Evolutionary conservation across 768 basidiomycete species (phyloP).

Genomic region (Lactarius pseudohatsudake): DNA sequence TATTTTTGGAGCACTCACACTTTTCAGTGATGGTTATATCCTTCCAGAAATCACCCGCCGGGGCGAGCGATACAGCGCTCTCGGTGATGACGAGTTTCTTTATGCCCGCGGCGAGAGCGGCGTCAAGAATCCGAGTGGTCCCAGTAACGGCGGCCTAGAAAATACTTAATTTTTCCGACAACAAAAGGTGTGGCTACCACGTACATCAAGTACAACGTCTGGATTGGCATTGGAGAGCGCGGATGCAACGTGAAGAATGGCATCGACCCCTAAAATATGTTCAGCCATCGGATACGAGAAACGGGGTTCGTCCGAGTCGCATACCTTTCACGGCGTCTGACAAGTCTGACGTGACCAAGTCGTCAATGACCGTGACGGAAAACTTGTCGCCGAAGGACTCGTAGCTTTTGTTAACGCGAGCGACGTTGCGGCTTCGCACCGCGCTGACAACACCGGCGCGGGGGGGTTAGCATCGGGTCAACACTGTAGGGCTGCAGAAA

Average conservation of each 20-base stretch:
- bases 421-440: conserved; percentile 29
- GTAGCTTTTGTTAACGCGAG: conserved; percentile 22
- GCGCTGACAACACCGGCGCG: conserved; percentile 17
- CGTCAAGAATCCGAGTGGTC: conserved; percentile 24
- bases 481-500: too few species aligned
- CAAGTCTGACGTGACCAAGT: conserved; percentile 31
- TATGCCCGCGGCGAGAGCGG: conserved; percentile 12
- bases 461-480: not conserved
- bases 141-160: conserved; percentile 24
- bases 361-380: conserved; percentile 27
- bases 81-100: conserved; percentile 22
- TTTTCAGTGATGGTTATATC: conserved; percentile 7
- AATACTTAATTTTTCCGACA: too few species aligned
- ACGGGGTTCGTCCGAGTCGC: not conserved
- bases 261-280: conserved; percentile 21
- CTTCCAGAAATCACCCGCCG: not conserved
- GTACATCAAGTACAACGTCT: conserved; percentile 24
- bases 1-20: conserved; percentile 2
- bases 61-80: conserved; percentile 11
- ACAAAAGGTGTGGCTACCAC: not conserved
- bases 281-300: not conserved
- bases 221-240: conserved; percentile 13
- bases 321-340: conserved; percentile 30
- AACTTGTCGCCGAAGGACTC: conserved; percentile 27
- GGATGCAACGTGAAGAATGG: conserved; percentile 25